Evolutionary conservation across 108 stramenopile genomes (phyloP).

Genomic region (Cyclotella cryptica): DNA sequence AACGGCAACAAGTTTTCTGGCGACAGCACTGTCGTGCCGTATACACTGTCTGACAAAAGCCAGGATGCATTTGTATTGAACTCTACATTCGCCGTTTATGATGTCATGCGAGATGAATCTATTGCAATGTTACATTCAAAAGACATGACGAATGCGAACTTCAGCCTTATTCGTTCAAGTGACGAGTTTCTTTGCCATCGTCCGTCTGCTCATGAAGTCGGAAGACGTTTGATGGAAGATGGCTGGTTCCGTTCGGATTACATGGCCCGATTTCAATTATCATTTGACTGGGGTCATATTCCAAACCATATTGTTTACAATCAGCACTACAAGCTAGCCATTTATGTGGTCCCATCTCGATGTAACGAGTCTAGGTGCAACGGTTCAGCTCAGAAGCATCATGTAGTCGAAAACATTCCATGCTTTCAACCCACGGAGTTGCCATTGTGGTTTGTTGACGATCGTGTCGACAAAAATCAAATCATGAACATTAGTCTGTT

Average conservation of each 20-base stretch:
- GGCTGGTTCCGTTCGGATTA: conserved; percentile 72
- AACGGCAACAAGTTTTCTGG: conserved; percentile 71
- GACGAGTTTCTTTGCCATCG: conserved; percentile 43
- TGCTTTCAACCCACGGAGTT: conserved; percentile 75
- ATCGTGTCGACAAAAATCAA: conserved; percentile 60
- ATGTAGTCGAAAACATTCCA: conserved; percentile 64
- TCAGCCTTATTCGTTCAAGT: conserved; percentile 24
- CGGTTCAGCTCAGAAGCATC: conserved; percentile 41
- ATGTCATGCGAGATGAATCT: conserved; percentile 18
- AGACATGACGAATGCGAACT: conserved; percentile 13
- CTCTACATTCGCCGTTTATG: conserved; percentile 31
- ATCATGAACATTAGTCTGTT: conserved; percentile 70
- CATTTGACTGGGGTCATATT: conserved; percentile 75
- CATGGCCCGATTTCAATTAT: conserved; percentile 65
- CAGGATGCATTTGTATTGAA: neutral
- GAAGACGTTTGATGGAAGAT: conserved; percentile 52
- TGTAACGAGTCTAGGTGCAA: conserved; percentile 69
- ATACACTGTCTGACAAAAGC: conserved; percentile 17
- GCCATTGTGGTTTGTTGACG: conserved; percentile 65
- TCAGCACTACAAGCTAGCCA: conserved; percentile 77
- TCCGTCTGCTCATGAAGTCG: conserved; percentile 58
- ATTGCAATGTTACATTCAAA: too few relatives aligned
- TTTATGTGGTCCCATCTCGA: conserved; percentile 68
- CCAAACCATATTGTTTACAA: conserved; percentile 68
- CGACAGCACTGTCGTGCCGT: conserved; percentile 45